Conservation (phyloP, 2,329 filamentous ascomycete genomes). For the Alternaria sp. region DNA sequence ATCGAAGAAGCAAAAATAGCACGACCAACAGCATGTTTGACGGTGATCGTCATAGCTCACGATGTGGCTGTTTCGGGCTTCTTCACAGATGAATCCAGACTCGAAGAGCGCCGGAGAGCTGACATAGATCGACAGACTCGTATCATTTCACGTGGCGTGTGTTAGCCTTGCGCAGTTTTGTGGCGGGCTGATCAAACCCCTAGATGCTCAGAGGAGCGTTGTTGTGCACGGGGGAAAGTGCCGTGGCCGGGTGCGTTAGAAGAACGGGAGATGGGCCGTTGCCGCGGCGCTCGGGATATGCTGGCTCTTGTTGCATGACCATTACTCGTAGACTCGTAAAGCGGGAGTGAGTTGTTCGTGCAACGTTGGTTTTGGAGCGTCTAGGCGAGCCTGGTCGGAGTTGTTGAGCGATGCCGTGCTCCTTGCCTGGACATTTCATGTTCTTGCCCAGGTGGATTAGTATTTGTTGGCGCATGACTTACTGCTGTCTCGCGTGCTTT, state of each 20-base stretch:
- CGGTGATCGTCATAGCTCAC: background rate
- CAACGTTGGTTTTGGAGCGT: background rate
- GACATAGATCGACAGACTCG: background rate
- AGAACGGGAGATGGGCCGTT: slow-evolving; percentile 24
- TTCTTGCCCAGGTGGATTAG: slow-evolving; percentile 1
- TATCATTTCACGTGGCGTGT: slow-evolving; percentile 1
- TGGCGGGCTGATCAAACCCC: slow-evolving; percentile 14
- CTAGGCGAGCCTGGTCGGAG: background rate
- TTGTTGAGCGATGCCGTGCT: slow-evolving; percentile 25
- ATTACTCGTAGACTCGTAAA: slow-evolving; percentile 7
- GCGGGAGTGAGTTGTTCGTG: slow-evolving; percentile 1
- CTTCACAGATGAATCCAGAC: background rate
- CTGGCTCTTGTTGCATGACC: slow-evolving; percentile 15
- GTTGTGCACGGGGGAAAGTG: slow-evolving; percentile 8
- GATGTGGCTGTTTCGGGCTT: background rate
- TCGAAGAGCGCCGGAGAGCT: background rate
- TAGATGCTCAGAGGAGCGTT: slow-evolving; percentile 24
- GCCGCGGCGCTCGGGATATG: slow-evolving; percentile 27
- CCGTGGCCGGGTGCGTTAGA: slow-evolving; percentile 19
- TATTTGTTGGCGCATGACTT: slow-evolving; percentile 22
- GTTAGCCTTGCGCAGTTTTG: background rate
- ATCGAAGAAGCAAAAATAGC: background rate
- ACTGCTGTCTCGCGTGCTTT: slow-evolving; percentile 21
- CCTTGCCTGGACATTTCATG: slow-evolving; percentile 13
- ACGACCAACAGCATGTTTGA: background rate